Evolutionary conservation across 2,329 filamentous ascomycete genomes (phyloP).

Genomic region (Pseudogymnoascus sp.): DNA sequence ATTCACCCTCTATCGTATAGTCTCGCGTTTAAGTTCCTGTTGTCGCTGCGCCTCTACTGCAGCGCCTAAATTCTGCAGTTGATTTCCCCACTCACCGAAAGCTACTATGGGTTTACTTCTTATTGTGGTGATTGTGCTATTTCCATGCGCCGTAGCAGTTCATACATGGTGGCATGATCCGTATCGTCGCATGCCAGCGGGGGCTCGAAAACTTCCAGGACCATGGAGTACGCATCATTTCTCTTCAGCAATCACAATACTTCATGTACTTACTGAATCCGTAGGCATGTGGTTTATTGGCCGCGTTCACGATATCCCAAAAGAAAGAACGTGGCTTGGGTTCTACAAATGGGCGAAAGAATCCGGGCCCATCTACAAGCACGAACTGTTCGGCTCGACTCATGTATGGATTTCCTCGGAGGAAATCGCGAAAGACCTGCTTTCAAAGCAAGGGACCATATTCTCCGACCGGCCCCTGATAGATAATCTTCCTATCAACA

Average conservation of each 20-base stretch:
- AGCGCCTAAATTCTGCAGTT: background rate
- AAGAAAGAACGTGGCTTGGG: conserved; percentile 37
- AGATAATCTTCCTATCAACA: conserved; percentile 39
- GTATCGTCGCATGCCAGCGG: conserved; percentile 8
- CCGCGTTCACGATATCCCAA: conserved; percentile 38
- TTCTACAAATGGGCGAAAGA: conserved; percentile 40
- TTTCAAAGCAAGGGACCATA: conserved; percentile 34
- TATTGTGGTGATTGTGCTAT: background rate
- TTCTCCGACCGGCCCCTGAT: conserved; percentile 42
- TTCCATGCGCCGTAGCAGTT: background rate
- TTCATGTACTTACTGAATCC: conserved; percentile 2
- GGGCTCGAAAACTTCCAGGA: conserved; percentile 8
- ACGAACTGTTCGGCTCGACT: conserved; percentile 37
- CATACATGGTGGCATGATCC: background rate
- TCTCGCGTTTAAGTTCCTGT: background rate
- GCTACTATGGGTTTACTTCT: background rate
- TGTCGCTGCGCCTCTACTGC: background rate
- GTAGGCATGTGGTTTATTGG: conserved; percentile 37
- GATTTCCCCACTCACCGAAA: background rate
- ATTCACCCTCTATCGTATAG: background rate
- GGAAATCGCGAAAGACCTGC: conserved; percentile 36
- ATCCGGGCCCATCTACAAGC: conserved; percentile 40
- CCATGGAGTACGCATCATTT: conserved; percentile 2
- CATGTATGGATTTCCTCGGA: conserved; percentile 43
- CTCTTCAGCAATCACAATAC: background rate